phyloP scores from a whole-genome alignment of 2,329 filamentous ascomycete species.

The Sarocladiaceae sp. region DNA sequence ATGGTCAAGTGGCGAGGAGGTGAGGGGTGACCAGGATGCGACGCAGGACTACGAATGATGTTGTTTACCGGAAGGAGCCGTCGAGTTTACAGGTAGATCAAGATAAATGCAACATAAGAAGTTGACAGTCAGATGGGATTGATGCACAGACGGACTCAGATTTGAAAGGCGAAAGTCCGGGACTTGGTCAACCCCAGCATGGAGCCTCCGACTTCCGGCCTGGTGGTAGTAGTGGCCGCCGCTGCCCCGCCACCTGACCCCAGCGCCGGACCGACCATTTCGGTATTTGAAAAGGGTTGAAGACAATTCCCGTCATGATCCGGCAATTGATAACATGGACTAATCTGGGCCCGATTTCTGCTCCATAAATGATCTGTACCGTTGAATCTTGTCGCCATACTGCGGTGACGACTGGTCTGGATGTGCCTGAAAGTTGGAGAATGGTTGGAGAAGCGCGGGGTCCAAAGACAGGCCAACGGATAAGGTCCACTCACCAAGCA shows the following conservation, averaged over 20 bases:
- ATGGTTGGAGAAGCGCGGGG: slow-evolving; percentile 1
- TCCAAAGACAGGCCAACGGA: not conserved
- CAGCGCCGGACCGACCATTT: not conserved
- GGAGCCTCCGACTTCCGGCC: not conserved
- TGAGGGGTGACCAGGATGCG: not conserved
- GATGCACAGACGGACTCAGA: not conserved
- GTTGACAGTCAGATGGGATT: no score
- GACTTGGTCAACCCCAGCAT: no score
- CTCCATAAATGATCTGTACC: no score
- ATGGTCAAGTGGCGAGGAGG: not conserved
- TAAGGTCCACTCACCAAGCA: not conserved
- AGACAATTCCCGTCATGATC: no score
- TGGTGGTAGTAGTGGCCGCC: not conserved
- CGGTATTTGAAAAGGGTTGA: not conserved
- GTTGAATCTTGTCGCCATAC: no score
- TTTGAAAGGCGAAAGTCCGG: not conserved
- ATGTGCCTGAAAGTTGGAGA: slow-evolving; percentile 1
- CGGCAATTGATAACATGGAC: no score
- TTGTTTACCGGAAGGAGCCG: no score
- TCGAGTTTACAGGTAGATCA: no score
- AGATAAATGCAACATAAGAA: no score
- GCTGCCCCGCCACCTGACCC: not conserved
- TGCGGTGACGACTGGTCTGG: not conserved
- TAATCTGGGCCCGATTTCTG: no score
- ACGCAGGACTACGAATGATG: not conserved